Evolutionary conservation across 2,329 filamentous ascomycete genomes (phyloP), one percentile per base, ranked within the genome.

Genomic region (Trichoderma guizhouense): DNA sequence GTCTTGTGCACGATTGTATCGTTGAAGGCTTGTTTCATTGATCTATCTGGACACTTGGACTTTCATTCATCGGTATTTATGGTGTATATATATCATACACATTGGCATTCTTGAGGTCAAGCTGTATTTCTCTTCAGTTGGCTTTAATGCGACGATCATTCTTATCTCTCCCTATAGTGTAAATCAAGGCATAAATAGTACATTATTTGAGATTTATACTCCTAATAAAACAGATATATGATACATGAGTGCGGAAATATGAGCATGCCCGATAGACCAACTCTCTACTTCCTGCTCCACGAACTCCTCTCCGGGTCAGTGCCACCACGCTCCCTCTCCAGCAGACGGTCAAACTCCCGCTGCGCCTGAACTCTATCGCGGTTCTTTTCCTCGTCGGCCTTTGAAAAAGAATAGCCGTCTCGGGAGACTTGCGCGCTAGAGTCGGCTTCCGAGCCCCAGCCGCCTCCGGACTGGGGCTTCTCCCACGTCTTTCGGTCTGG

Each of bases 261-360:
- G 18, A 15, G 18, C 30, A 6, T 28, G 26, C 11, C 24, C 24
- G 6, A 21, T 11, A 21, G 43, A 21, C 43, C 43, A 51, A 12
- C n/a, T 51, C n/a, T 21, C 62, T 75, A 78, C 43, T 68, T 75
- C 43, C 73, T 74, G 30, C 76, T 66, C 78, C 78, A 81, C 5
- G 77, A 72, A 5, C 69, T 73, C 43, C 66, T 72, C 30, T 76
- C 77, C 65, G 81, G 78, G 5, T 79, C 79, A 5, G 69, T 72
- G 26, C 79, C 79, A 18, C 73, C 76, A 26, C 83, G 79, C 72
- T 87, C 86, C 15, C 80, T 78, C 55, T 87, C 85, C 3, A 87
- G 71, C 71, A 87, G 79, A 24, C 79, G 79, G 72, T 88, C 86
- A 74, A 87, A 88, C 34, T 88, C 85, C 72, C 79, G 82, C 72